phyloP scores from a whole-genome alignment of 305 asterid species.

The Striga hermonthica region DNA sequence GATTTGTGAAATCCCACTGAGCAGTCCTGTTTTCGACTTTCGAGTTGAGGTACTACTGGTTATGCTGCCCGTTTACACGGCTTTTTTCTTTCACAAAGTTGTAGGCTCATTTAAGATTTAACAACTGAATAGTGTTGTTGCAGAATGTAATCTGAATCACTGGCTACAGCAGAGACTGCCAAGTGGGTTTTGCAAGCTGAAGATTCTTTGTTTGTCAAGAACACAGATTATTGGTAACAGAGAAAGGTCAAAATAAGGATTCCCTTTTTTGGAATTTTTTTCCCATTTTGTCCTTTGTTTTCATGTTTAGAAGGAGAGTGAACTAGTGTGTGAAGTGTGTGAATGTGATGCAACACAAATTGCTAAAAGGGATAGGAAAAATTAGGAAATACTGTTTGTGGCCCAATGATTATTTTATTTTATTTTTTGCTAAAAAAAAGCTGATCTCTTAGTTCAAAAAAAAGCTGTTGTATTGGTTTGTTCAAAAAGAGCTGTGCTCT shows the following conservation, averaged over 20 bases:
- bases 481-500: constrained; percentile 55
- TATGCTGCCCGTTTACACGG: too few relatives aligned
- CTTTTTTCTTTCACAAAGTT: too few relatives aligned
- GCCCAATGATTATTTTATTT: constrained; percentile 50
- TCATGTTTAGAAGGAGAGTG: constrained; percentile 36
- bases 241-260: constrained; percentile 47
- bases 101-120: too few relatives aligned
- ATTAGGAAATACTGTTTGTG: constrained; percentile 29
- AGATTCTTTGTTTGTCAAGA: constrained; percentile 53
- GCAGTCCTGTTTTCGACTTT: constrained; percentile 9
- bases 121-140: too few relatives aligned
- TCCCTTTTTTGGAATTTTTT: constrained; percentile 1
- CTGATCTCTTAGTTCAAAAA: constrained; percentile 49
- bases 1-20: constrained; percentile 33
- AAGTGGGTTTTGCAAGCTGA: constrained; percentile 32
- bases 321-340: constrained; percentile 25
- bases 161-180: too few relatives aligned
- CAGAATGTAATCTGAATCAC: too few relatives aligned
- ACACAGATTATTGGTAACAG: constrained; percentile 44
- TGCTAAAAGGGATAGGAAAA: constrained; percentile 44
- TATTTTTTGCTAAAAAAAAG: constrained; percentile 36
- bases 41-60: too few relatives aligned
- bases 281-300: constrained; percentile 23
- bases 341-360: constrained; percentile 57
- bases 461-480: neutral